Evolutionary conservation across 495 filamentous ascomycete genomes (phyloP).

Genomic region (Xylaria nigripes): DNA sequence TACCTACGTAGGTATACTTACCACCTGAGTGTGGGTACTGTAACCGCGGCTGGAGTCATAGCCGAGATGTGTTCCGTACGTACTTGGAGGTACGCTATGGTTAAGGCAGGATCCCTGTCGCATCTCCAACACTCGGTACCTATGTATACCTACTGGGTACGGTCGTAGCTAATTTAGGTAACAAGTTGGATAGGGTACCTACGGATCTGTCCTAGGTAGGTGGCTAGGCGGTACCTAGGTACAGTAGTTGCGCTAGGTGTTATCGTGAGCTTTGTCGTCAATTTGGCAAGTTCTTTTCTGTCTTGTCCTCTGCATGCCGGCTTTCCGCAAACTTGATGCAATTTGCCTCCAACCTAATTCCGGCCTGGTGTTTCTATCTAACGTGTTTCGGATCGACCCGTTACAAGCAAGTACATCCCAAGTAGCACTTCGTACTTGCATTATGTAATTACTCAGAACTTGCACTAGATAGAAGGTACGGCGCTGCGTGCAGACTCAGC

Average conservation of each 20-base stretch:
- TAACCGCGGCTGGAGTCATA: neutral
- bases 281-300: neutral
- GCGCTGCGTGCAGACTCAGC: neutral
- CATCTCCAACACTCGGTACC: neutral
- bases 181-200: no score
- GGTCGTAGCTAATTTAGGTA: no score
- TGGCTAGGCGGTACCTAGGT: no score
- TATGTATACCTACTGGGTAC: neutral
- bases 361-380: neutral
- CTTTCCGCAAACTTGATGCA: neutral
- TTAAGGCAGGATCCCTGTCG: neutral
- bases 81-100: no score
- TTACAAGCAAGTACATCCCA: neutral
- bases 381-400: neutral
- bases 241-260: no score
- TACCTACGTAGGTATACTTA: no score
- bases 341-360: neutral
- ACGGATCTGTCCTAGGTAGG: no score
- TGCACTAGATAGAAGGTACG: no score
- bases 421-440: no score
- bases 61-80: no score
- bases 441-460: neutral
- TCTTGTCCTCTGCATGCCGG: neutral
- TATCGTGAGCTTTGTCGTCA: constrained; percentile 28
- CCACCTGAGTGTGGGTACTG: no score